Evolutionary conservation across 192 early-diverging fungal species (phyloP), one percentile per base, ranked within the genome.

Genomic region (Linnemannia schmuckeri): DNA sequence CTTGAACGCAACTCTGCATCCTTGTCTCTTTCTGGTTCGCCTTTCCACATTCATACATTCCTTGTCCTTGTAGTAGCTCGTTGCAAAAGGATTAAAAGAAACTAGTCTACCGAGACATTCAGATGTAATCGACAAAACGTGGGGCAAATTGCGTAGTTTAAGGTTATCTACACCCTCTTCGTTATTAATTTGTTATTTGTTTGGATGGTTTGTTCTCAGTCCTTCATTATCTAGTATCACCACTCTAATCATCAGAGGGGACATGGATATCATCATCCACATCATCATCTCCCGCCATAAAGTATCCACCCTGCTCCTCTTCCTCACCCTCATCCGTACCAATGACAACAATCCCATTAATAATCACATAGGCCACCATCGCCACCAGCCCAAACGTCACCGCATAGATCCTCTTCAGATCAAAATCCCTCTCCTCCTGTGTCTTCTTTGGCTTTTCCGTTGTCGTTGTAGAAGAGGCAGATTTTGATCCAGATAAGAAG

Each of bases 341-440:
- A 78, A 95, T 90, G 46, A 81, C 82, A 17, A 96, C 82, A 46
- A 96, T 90, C 27, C 93, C 94, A 81, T 96, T 92, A 35, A 90
- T 80, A 76, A 92, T 89, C 10, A 94, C 88, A 89, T 93, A 94
- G 9, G 76, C 87, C 37, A 88, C 41, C 70, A 93, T 85, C 27
- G 90, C 82, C 13, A 87, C 80, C 35, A 91, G 66, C 4, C 88
- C 92, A 54, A 90, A 90, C 18, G 88, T 86, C 76, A 93, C 86
- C 7, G 90, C 85, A 79, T 89, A 90, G 17, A 90, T 74, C 38
- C 92, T 76, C 78, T 92, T 93, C 75, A 90, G 76, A 77, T 91
- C 90, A 81, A 93, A 93, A 49, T 93, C 90, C 1, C 83, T 70
- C 69, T 92, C 82, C 38, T 85, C 80, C 66, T 89, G 78, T 44